Evolutionary conservation across 1,284 basidiomycete species (phyloP), one percentile per base, ranked within the genome.

Genomic region (Lignosus rhinocerotis): DNA sequence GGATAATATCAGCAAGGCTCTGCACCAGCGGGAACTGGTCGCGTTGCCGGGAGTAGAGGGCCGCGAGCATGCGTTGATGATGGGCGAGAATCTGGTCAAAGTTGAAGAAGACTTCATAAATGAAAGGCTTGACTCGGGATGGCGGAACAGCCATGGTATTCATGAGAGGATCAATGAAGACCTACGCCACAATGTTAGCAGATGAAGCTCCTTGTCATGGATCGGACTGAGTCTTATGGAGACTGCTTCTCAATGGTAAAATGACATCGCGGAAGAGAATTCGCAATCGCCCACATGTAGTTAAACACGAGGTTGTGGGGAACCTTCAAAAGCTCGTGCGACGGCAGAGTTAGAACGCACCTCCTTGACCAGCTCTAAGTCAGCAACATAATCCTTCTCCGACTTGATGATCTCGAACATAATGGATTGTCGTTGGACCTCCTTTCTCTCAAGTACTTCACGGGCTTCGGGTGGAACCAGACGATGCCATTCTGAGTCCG

Each of bases 391-490:
- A 62, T 91, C 88, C 63, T 83, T 80, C 73, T 94, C 92, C 0
- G 88, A 84, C 73, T 90, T 90, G 73, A 93, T 86, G 46, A 93
- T 72, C 68, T 94, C 92, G 69, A 93, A 94, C 34, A 93, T 79
- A 7, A 90, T 82, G 12, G 87, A 92, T 70, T 94, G 92, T 46
- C 92, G 79, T 59, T 88, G 83, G 12, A 92, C 86, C 70, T 93
- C 92, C 53, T 81, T 72, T 67, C 85, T 83, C 19, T 84, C 86
- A 1, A 94, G 74, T 0, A 84, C 85, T 39, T 87, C 83, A n/a
- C 80, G 77, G 0, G 90, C 85, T 64, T 82, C 82, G 17, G 74
- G 62, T 7, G 91, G 88, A 1, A 93, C 88, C 6, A 94, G 78
- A 51, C 80, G 76, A 71, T 92, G 78, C 92, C 92, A 94, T 60